These are phyloP conservation scores for Acanthamoeba royreba DNA, from an alignment of 208 protist species.

Conservation along the genomic window DNA sequence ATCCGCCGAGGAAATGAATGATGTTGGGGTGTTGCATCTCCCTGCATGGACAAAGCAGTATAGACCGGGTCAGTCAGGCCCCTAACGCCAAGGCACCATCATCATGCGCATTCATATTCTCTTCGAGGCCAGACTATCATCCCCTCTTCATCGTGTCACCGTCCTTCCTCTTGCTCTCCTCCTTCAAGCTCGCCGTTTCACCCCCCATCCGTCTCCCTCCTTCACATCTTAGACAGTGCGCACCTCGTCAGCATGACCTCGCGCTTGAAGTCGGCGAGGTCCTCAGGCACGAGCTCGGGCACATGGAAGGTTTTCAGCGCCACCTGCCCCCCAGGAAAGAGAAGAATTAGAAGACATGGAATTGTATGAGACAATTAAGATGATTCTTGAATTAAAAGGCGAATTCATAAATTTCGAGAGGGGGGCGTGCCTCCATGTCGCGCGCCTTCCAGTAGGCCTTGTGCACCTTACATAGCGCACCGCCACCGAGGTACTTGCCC, in stretches of 20 bases:
- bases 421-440: neutral
- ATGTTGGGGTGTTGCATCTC: conserved; percentile 33
- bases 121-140: no score
- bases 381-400: neutral
- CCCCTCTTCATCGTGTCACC: no score
- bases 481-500: neutral
- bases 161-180: no score
- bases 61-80: no score
- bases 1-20: conserved; percentile 22
- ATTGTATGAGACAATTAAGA: neutral
- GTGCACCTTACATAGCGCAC: conserved; percentile 20
- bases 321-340: neutral
- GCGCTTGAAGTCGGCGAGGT: conserved; percentile 8
- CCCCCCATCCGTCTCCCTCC: no score
- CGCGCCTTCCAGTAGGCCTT: neutral
- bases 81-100: no score
- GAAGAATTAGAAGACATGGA: neutral
- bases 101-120: neutral
- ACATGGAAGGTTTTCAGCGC: conserved; percentile 33
- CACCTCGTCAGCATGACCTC: conserved; percentile 31
- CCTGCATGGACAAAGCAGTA: no score
- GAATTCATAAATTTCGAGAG: no score
- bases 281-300: neutral
- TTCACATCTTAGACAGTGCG: no score
- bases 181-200: no score